phyloP scores from a whole-genome alignment of 1,139 yeast species.

The Pichia sp. region DNA sequence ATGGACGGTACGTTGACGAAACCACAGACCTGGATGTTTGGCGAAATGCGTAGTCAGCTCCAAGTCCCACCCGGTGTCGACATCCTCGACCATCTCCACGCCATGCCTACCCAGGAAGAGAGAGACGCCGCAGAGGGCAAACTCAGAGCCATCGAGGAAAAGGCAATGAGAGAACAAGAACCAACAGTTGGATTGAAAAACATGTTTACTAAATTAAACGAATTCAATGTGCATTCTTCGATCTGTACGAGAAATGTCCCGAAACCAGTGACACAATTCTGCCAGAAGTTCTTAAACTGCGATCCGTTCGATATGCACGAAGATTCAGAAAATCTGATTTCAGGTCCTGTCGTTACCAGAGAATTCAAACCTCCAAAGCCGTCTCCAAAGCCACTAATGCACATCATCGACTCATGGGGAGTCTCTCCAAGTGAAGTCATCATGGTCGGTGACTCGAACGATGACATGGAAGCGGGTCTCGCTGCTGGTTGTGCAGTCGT shows the following conservation, averaged over 20 bases:
- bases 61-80: slow-evolving; percentile 46
- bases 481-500: slow-evolving; percentile 58
- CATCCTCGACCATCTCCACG: slow-evolving; percentile 47
- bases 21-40: slow-evolving; percentile 70
- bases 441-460: slow-evolving; percentile 72
- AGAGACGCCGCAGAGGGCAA: slow-evolving; percentile 39
- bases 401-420: slow-evolving; percentile 39
- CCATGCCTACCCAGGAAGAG: slow-evolving; percentile 30
- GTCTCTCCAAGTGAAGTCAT: slow-evolving; percentile 43
- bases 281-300: slow-evolving; percentile 39
- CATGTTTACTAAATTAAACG: slow-evolving; percentile 32
- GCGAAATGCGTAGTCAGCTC: slow-evolving; percentile 53
- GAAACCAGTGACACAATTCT: slow-evolving; percentile 49
- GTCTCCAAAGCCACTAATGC: slow-evolving; percentile 55
- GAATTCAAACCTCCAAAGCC: slow-evolving; percentile 67
- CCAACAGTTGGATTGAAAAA: slow-evolving; percentile 48
- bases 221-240: slow-evolving; percentile 40
- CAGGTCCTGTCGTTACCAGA: slow-evolving; percentile 50
- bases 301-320: slow-evolving; percentile 35
- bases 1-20: slow-evolving; percentile 70
- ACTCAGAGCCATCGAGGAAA: slow-evolving; percentile 49
- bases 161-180: slow-evolving; percentile 56
- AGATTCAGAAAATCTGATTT: not conserved
- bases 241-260: slow-evolving; percentile 59
- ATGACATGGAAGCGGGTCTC: slow-evolving; percentile 60